Base-by-base conservation (phyloP, 441 rosid species). In the Iberis amara region DNA sequence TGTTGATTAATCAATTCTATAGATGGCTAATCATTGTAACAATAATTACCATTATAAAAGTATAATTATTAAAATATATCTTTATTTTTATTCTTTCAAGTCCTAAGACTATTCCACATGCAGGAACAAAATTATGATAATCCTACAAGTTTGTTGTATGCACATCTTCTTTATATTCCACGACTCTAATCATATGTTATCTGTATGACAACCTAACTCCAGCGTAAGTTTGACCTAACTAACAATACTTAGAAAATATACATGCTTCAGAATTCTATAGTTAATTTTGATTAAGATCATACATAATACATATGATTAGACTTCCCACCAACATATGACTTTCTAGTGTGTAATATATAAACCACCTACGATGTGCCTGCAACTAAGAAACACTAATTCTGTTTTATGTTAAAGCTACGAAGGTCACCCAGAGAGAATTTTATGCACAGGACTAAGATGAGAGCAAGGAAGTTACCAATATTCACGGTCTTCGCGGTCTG, bases 171-270 rank as follows among this genome's bases (percentile, higher is more conserved):
- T 38, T 47, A 51, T 59, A 13, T 39, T 27, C 26, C 26, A 59
- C 21, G 40, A 10, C 31, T 26, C 26, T 11, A 14, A 43, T 66
- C 52, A 35, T 40, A 53, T 44, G 55, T 21, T 21, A 24, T 52
- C 28, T 57, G 7, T 10, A 65, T 53, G 40, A 54, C 47, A 53
- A 60, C 66, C 71, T 47, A 67, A 53, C 49, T 54, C 61, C 27
- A 30, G 59, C 62, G 55, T 35, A 66, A 54, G 47, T 35, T 66
- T 55, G 47, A 55, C 66, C 71, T 33, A 52, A 27, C 56, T 37
- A n/a, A n/a, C n/a, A n/a, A 12, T 36, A 11, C 6, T 30, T 49
- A 31, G 8, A 43, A 11, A 39, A 38, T 27, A 31, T 43, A 12
- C 6, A 44, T 13, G 27, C 26, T n/a, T n/a, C n/a, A n/a, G n/a